These are phyloP conservation scores for Trichoderma sp. DNA, from an alignment of 2,329 filamentous ascomycete species.

Conservation along the genomic window DNA sequence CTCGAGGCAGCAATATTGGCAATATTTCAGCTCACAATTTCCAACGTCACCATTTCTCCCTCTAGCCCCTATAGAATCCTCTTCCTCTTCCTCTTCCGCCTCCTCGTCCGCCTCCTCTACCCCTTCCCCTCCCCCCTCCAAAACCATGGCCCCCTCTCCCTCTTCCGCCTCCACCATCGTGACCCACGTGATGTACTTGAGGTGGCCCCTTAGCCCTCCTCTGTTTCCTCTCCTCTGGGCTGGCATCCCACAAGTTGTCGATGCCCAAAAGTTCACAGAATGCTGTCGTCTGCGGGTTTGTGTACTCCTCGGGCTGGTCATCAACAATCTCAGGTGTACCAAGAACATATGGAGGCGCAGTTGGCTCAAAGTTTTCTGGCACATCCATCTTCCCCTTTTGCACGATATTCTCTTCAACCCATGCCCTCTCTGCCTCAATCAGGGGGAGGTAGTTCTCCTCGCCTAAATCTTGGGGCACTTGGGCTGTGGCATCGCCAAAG, in stretches of 20 bases:
- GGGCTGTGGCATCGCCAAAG: constrained; percentile 57
- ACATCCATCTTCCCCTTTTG: constrained; percentile 59
- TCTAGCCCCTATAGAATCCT: neutral
- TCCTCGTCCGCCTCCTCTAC: constrained; percentile 1
- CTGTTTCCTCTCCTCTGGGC: constrained; percentile 63
- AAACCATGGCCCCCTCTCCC: constrained; percentile 35
- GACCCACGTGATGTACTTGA: constrained; percentile 33
- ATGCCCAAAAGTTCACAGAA: constrained; percentile 80
- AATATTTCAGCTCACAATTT: neutral
- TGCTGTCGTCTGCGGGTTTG: constrained; percentile 76
- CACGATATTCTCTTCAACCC: constrained; percentile 77
- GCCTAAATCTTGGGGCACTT: constrained; percentile 58
- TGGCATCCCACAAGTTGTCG: constrained; percentile 69
- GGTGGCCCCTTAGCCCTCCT: constrained; percentile 58
- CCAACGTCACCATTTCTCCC: neutral
- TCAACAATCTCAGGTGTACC: constrained; percentile 54
- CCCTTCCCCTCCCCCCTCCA: constrained; percentile 25
- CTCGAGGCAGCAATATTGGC: neutral
- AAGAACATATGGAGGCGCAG: constrained; percentile 67
- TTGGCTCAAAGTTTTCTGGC: constrained; percentile 73
- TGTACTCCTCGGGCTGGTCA: constrained; percentile 74
- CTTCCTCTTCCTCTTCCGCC: neutral
- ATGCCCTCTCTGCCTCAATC: constrained; percentile 68
- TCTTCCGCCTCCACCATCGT: constrained; percentile 36
- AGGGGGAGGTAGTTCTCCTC: constrained; percentile 64